A percentile compares a stretch with the other conserved stretches of the same genome.
Conservation (phyloP, 768 basidiomycete genomes). For the Stropharia rugosoannulata region DNA sequence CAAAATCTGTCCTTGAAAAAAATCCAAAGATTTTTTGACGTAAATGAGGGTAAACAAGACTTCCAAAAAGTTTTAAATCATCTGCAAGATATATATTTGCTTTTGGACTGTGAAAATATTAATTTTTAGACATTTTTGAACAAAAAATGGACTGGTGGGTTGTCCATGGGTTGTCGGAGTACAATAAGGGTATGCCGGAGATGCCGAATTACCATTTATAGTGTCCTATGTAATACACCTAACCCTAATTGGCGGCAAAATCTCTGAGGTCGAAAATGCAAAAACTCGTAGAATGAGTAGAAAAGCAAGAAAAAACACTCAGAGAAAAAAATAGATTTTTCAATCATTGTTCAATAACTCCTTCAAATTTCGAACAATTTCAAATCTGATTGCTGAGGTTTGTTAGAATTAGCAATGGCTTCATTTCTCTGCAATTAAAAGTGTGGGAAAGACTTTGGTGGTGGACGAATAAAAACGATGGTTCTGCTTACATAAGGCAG, state of each 20-base stretch:
- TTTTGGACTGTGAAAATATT: too few species aligned
- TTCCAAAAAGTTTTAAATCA: too few species aligned
- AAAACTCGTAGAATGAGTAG: background rate
- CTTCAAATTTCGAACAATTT: background rate
- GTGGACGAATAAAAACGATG: too few species aligned
- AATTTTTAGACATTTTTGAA: background rate
- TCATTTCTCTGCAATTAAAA: background rate
- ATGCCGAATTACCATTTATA: background rate
- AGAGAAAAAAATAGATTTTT: background rate
- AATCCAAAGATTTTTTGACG: background rate
- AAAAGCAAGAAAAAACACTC: too few species aligned
- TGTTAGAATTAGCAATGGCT: background rate
- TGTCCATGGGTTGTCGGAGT: background rate
- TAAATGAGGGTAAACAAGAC: too few species aligned
- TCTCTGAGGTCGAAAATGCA: background rate
- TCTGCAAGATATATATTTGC: too few species aligned
- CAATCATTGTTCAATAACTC: background rate
- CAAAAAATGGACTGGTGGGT: too few species aligned
- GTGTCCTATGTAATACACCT: background rate
- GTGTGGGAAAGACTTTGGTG: too few species aligned
- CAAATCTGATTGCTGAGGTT: background rate
- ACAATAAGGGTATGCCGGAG: background rate
- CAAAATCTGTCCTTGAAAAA: background rate
- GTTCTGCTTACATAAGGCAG: background rate
- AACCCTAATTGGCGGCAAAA: background rate